Evolutionary conservation across 768 basidiomycete genomes (phyloP), one percentile per base, ranked within the genome.

Genomic region (Tylopilus sp.): DNA sequence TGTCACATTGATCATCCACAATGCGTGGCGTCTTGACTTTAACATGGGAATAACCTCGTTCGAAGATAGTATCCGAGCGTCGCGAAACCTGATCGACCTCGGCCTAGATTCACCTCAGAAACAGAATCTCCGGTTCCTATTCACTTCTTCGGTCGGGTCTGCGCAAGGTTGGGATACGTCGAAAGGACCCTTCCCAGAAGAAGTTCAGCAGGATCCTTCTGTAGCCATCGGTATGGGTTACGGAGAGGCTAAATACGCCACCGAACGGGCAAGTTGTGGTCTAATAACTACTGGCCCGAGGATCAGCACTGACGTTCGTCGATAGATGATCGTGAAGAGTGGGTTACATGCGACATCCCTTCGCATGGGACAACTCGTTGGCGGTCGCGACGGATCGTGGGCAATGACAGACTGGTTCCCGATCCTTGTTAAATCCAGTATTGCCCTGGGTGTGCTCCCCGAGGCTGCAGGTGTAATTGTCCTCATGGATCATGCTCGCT

Each of bases 11-110:
- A 50, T 74, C 22, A 65, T 74, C 1, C 56, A 57, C 22, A 53
- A 47, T n/a, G 56, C 56, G 6, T 57, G 56, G 56, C 34, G 56
- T 2, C 60, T 78, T 5, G 69, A 78, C 44, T 77, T 78, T 56
- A 76, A 51, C 42, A 16, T 52, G 43, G 30, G 38, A 1, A 37
- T 49, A 4, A 38, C 12, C 1, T 49, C 48, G 4, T 49, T 71
- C 51, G 72, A 77, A 48, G 3, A 37, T 11, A 40, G 31, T 16
- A 28, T 49, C 29, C 40, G 17, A 22, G 48, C 38, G 10, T 24
- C 48, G n/a, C 29, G 48, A n/a, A 41, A 41, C 19, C 38, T 49
- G 6, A 38, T 49, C 21, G 29, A 41, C 31, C 38, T 49, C 4
- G 48, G n/a, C n/a, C n/a, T n/a, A n/a, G n/a, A n/a, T n/a, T n/a